A percentile compares a stretch with the other conserved stretches of the same genome.
Conservation (phyloP, 441 rosid species). For the Populus hybrid region DNA sequence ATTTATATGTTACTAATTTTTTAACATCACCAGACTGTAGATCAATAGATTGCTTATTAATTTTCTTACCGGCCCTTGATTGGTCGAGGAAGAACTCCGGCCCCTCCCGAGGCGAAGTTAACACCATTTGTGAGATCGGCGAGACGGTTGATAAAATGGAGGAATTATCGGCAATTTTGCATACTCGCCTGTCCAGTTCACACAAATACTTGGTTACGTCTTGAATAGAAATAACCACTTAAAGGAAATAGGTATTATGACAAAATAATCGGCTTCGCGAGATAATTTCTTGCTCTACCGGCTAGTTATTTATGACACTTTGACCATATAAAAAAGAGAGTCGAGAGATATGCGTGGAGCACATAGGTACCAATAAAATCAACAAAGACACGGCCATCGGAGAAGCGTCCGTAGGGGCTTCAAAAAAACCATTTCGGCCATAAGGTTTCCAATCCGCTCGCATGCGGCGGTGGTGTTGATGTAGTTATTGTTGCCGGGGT, state of each 20-base stretch:
- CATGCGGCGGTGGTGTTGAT: constrained; percentile 36
- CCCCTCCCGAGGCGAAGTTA: constrained; percentile 56
- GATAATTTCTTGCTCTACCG: neutral
- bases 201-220: too few species aligned
- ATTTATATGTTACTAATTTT: too few species aligned
- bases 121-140: constrained; percentile 36
- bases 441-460: constrained; percentile 45
- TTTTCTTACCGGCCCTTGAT: constrained; percentile 36
- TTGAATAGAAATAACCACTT: too few species aligned
- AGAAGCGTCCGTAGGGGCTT: constrained; percentile 49
- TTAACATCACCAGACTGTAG: too few species aligned
- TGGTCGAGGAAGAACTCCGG: constrained; percentile 48
- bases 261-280: too few species aligned
- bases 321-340: neutral
- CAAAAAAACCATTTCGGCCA: constrained; percentile 42
- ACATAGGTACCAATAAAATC: constrained; percentile 46
- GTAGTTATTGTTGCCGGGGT: constrained; percentile 53
- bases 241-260: too few species aligned
- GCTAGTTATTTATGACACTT: neutral
- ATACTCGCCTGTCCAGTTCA: constrained; percentile 34
- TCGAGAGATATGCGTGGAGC: neutral
- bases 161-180: constrained; percentile 52
- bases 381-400: constrained; percentile 53
- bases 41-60: neutral
- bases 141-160: constrained; percentile 39